Conservation (phyloP, 345 rosid genomes). For the Limnanthes douglasii region DNA sequence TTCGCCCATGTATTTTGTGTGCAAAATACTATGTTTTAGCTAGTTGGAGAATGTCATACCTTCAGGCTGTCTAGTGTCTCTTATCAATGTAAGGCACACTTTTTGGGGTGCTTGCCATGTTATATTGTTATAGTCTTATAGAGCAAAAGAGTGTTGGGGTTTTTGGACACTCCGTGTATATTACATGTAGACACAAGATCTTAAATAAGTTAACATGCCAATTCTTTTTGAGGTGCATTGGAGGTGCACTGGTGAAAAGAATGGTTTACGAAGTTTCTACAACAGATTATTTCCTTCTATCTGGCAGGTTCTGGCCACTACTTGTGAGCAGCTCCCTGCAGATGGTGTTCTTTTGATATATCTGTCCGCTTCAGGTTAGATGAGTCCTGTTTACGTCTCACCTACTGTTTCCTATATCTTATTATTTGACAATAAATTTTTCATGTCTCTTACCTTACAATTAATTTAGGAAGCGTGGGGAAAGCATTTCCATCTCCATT, state of each 20-base stretch:
- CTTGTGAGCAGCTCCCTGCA: conserved; percentile 71
- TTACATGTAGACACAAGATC: too few relatives aligned
- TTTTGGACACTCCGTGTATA: too few relatives aligned
- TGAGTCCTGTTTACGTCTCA: conserved; percentile 3
- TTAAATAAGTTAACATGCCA: too few relatives aligned
- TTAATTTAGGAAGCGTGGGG: conserved; percentile 32
- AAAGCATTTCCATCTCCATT: conserved; percentile 28
- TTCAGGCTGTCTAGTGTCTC: too few relatives aligned
- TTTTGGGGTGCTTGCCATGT: too few relatives aligned
- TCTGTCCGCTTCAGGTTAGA: conserved; percentile 81
- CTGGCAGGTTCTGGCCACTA: conserved; percentile 72
- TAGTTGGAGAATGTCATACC: too few relatives aligned
- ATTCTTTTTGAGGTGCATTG: too few relatives aligned
- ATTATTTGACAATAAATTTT: conserved; percentile 5
- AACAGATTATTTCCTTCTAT: not conserved
- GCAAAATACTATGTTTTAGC: too few relatives aligned
- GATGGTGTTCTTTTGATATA: conserved; percentile 76
- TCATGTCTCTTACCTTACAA: conserved; percentile 12
- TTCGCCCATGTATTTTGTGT: too few relatives aligned
- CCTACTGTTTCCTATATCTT: conserved; percentile 2
- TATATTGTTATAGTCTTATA: too few relatives aligned
- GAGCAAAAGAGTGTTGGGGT: too few relatives aligned
- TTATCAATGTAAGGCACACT: too few relatives aligned
- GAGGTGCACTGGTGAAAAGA: not conserved
- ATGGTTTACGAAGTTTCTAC: not conserved